Conservation (phyloP, 345 rosid species). For the Gossypium herbaceum region DNA sequence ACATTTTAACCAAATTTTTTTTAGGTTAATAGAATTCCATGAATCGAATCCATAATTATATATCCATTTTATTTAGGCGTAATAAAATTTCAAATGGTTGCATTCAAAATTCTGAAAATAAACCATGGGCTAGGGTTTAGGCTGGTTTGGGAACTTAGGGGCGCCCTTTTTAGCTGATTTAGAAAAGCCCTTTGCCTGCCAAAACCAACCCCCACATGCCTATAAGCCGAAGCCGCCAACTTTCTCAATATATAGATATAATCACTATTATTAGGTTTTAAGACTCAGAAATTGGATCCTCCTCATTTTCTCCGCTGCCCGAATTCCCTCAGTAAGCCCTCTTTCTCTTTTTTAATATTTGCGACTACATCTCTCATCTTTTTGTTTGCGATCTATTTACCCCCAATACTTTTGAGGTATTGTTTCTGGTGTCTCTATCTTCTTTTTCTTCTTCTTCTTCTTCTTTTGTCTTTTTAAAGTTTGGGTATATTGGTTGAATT, state of each 20-base stretch:
- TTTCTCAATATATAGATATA: background rate
- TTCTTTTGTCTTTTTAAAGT: background rate
- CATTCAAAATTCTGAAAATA: background rate
- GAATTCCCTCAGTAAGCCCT: background rate
- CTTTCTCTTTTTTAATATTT: background rate
- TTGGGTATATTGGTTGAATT: background rate
- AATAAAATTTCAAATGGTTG: background rate
- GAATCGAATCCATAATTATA: too few relatives aligned
- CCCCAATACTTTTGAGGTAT: too few relatives aligned
- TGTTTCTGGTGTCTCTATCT: background rate
- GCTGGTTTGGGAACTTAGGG: background rate
- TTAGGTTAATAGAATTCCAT: too few relatives aligned
- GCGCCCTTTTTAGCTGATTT: background rate
- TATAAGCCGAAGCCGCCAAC: background rate
- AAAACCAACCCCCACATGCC: background rate
- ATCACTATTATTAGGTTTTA: background rate
- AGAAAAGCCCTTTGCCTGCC: background rate
- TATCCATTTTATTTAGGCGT: background rate
- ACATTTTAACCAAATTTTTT: too few relatives aligned
- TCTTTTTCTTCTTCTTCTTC: background rate
- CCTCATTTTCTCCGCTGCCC: conserved; percentile 2
- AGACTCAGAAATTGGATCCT: background rate
- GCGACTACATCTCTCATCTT: background rate
- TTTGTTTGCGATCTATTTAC: background rate
- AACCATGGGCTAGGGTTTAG: background rate